Conservation (phyloP, 2,329 filamentous ascomycete genomes). For the Cercospora zeae-maydis region DNA sequence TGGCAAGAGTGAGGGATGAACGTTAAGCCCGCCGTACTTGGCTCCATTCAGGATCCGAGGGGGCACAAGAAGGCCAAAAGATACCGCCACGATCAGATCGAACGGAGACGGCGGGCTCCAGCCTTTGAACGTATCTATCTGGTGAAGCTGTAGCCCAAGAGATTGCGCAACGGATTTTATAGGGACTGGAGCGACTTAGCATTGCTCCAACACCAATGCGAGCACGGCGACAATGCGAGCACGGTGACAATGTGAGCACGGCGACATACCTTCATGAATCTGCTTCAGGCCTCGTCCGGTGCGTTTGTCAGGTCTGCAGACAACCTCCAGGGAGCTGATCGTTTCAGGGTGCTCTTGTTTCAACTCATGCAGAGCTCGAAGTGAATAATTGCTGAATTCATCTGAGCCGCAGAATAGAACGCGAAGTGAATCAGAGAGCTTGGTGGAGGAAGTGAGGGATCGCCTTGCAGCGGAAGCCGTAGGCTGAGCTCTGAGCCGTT, state of each 20-base stretch:
- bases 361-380: slow-evolving; percentile 61
- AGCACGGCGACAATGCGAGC: background rate
- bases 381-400: slow-evolving; percentile 75
- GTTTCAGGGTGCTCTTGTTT: slow-evolving; percentile 45
- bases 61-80: slow-evolving; percentile 88
- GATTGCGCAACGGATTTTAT: slow-evolving; percentile 63
- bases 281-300: slow-evolving; percentile 64
- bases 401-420: slow-evolving; percentile 96
- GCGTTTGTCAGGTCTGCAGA: slow-evolving; percentile 75
- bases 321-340: slow-evolving; percentile 77
- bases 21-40: slow-evolving; percentile 83
- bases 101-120: slow-evolving; percentile 65
- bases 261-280: slow-evolving; percentile 58
- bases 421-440: slow-evolving; percentile 56
- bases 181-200: slow-evolving; percentile 42
- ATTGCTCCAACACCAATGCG: background rate
- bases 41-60: slow-evolving; percentile 65
- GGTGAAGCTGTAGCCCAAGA: slow-evolving; percentile 65
- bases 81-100: slow-evolving; percentile 86
- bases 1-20: slow-evolving; percentile 80
- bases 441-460: background rate
- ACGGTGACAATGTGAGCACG: background rate
- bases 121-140: slow-evolving; percentile 74
- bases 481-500: background rate
- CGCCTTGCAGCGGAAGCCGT: background rate